A percentile compares a stretch with the other conserved stretches of the same genome.
These are phyloP conservation scores for Saturnispora ahearnii DNA, from an alignment of 805 yeast species.

Conservation along the genomic window DNA sequence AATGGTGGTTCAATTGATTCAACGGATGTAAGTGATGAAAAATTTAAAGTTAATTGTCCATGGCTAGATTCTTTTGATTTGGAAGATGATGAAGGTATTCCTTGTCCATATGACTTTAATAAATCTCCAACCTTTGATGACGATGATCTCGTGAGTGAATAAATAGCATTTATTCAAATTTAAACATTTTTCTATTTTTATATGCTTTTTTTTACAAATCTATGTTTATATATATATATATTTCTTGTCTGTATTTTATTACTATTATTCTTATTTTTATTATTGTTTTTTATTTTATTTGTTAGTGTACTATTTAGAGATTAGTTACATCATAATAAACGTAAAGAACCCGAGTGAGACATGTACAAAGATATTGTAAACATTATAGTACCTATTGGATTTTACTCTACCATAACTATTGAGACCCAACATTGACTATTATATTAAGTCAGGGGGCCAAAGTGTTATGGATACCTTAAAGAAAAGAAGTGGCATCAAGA, in stretches of 20 bases:
- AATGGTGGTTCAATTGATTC: slow-evolving; percentile 31
- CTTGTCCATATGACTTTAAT: slow-evolving; percentile 20
- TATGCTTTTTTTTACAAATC: background rate
- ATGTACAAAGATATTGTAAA: background rate
- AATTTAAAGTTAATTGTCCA: slow-evolving; percentile 19
- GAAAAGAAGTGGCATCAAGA: background rate
- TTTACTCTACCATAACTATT: slow-evolving; percentile 3
- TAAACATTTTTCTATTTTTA: background rate
- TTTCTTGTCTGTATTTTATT: background rate
- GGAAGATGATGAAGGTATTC: slow-evolving; percentile 13
- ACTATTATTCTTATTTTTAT: background rate
- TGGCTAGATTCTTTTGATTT: slow-evolving; percentile 32
- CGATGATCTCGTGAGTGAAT: slow-evolving; percentile 25
- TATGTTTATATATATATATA: background rate
- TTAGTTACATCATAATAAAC: background rate
- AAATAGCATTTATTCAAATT: background rate
- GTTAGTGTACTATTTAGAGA: background rate
- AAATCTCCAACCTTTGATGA: slow-evolving; percentile 17
- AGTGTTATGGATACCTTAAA: slow-evolving; percentile 3
- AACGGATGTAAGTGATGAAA: slow-evolving; percentile 11
- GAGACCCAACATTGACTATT: background rate
- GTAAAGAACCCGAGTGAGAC: slow-evolving; percentile 3
- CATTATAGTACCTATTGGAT: background rate
- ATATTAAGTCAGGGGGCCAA: background rate
- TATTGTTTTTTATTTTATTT: background rate